phyloP scores from a whole-genome alignment of 352 stramenopile genomes.

The Phytopythium kandeliae region DNA sequence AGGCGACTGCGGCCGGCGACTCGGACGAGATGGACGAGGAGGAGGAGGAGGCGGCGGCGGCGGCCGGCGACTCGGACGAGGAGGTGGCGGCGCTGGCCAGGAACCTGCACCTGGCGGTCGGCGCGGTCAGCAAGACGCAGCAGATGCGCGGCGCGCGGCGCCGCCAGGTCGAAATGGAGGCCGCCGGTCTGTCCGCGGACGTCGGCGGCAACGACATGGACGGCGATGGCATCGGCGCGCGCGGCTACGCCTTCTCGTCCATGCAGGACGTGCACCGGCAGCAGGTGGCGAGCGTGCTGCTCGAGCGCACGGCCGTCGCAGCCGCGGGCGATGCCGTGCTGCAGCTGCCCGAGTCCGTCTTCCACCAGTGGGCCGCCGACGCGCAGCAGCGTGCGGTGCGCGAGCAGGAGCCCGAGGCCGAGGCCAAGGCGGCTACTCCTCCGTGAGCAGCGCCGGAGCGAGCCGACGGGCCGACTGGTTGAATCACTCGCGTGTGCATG shows the following conservation, averaged over 20 bases:
- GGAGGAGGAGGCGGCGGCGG: slow-evolving; percentile 17
- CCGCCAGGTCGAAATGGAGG: slow-evolving; percentile 11
- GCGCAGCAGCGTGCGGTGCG: slow-evolving; percentile 6
- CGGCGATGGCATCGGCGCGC: slow-evolving; percentile 7
- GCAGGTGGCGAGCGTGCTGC: slow-evolving; percentile 54
- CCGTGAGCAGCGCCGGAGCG: background rate
- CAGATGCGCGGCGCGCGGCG: slow-evolving; percentile 40
- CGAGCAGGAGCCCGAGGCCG: slow-evolving; percentile 12
- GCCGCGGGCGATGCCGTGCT: slow-evolving; percentile 69
- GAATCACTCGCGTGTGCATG: too few species aligned
- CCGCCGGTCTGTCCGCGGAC: slow-evolving; percentile 13
- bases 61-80: slow-evolving; percentile 34
- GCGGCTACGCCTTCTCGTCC: slow-evolving; percentile 43
- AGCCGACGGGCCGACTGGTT: too few species aligned
- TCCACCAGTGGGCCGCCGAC: slow-evolving; percentile 48
- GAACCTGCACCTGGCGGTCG: slow-evolving; percentile 45
- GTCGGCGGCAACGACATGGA: too few species aligned
- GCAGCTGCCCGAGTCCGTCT: slow-evolving; percentile 62
- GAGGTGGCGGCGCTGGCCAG: slow-evolving; percentile 51
- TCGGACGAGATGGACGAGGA: slow-evolving; percentile 10
- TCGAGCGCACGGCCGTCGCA: slow-evolving; percentile 63
- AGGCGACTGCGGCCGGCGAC: too few species aligned
- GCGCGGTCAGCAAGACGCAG: slow-evolving; percentile 60
- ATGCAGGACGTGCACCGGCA: slow-evolving; percentile 68
- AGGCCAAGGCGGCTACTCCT: slow-evolving; percentile 1